Percentiles rank a stretch among this genome's conserved stretches.
phyloP scores from a whole-genome alignment of 306 rosid genomes.

The Cucumis melo region DNA sequence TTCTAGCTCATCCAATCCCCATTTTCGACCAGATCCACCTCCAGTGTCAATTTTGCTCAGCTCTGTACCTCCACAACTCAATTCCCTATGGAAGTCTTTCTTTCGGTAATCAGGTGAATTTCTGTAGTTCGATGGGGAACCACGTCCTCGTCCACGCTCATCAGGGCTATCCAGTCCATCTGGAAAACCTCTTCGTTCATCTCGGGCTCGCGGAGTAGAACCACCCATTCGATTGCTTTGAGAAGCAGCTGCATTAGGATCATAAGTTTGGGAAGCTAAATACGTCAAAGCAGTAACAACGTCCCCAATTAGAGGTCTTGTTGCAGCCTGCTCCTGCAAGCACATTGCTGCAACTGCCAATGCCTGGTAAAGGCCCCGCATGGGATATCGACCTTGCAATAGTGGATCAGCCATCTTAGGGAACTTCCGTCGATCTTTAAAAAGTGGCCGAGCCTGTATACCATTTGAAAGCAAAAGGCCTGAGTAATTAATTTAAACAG shows the following conservation, averaged over 20 bases:
- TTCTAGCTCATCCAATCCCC: slow-evolving; percentile 69
- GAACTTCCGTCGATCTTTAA: slow-evolving; percentile 49
- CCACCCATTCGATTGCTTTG: slow-evolving; percentile 52
- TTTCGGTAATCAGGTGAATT: slow-evolving; percentile 74
- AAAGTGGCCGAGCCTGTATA: slow-evolving; percentile 55
- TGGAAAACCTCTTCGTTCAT: slow-evolving; percentile 49
- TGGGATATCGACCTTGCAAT: slow-evolving; percentile 51
- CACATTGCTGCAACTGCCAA: slow-evolving; percentile 90
- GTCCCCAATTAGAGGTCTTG: slow-evolving; percentile 69
- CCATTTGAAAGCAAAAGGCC: slow-evolving; percentile 3
- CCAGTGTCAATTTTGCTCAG: slow-evolving; percentile 48
- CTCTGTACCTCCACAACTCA: slow-evolving; percentile 22
- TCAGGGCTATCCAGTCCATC: slow-evolving; percentile 83
- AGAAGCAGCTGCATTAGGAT: slow-evolving; percentile 42
- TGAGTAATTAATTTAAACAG: background rate
- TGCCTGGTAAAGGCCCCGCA: slow-evolving; percentile 64
- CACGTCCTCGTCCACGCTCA: slow-evolving; percentile 32
- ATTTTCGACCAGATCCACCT: slow-evolving; percentile 74
- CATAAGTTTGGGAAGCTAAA: slow-evolving; percentile 80
- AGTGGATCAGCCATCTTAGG: slow-evolving; percentile 72
- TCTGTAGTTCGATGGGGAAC: slow-evolving; percentile 61
- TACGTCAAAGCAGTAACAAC: slow-evolving; percentile 66
- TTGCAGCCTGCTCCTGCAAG: slow-evolving; percentile 56
- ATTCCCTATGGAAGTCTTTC: slow-evolving; percentile 50
- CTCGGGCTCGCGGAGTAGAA: slow-evolving; percentile 71